Conservation (phyloP, 768 basidiomycete genomes). For the Tricholoma furcatifolium region DNA sequence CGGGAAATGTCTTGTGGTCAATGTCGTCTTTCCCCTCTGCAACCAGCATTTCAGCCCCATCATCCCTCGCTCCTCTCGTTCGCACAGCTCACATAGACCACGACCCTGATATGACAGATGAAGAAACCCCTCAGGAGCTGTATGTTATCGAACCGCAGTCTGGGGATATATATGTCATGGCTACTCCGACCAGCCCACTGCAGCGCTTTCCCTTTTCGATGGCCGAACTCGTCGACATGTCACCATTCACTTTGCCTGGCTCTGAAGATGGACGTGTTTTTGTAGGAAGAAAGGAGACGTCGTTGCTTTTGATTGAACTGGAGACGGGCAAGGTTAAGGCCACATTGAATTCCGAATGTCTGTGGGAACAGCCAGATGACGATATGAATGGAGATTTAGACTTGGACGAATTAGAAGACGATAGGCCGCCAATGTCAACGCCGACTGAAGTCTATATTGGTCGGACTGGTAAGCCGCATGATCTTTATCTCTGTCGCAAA, state of each 20-base stretch:
- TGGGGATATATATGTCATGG: slow-evolving; percentile 88
- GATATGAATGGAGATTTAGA: slow-evolving; percentile 42
- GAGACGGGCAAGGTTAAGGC: slow-evolving; percentile 81
- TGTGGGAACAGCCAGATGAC: slow-evolving; percentile 64
- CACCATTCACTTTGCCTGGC: slow-evolving; percentile 72
- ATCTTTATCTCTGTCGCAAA: background rate
- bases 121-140: slow-evolving; percentile 58
- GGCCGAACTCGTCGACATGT: slow-evolving; percentile 89
- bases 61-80: slow-evolving; percentile 71
- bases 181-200: slow-evolving; percentile 63
- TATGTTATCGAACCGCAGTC: slow-evolving; percentile 96
- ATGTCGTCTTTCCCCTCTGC: slow-evolving; percentile 62
- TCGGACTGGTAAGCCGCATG: slow-evolving; percentile 40
- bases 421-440: slow-evolving; percentile 32
- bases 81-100: slow-evolving; percentile 63
- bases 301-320: slow-evolving; percentile 68
- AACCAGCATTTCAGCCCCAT: slow-evolving; percentile 38
- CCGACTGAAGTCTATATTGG: slow-evolving; percentile 51
- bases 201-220: slow-evolving; percentile 91
- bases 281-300: slow-evolving; percentile 89
- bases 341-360: slow-evolving; percentile 73
- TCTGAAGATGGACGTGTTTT: slow-evolving; percentile 73
- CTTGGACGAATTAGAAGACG: slow-evolving; percentile 43
- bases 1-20: slow-evolving; percentile 85
- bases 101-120: slow-evolving; percentile 56